Conservation (phyloP, 2,329 filamentous ascomycete species). For the Monosporascus cannonballus region DNA sequence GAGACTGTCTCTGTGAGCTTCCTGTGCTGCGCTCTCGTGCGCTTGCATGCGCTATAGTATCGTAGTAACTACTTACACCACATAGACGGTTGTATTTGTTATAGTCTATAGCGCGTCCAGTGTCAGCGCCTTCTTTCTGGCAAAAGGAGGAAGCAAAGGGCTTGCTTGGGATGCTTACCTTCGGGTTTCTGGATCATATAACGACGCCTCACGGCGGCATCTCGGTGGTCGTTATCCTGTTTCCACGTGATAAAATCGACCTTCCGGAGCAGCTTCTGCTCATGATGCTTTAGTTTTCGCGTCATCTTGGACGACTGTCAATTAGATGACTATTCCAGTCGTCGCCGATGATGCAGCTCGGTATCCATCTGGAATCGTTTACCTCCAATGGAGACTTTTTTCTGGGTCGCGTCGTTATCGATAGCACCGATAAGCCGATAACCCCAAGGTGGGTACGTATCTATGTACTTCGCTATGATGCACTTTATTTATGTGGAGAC, state of each 20-base stretch:
- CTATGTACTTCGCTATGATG: too few relatives aligned
- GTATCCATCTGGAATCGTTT: neutral
- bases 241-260: conserved; percentile 96
- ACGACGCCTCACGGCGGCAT: conserved; percentile 66
- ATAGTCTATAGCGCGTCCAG: neutral
- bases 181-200: conserved; percentile 89
- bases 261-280: conserved; percentile 88
- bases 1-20: conserved; percentile 44
- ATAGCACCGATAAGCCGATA: conserved; percentile 2
- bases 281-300: conserved; percentile 92
- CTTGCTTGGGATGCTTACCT: conserved; percentile 56
- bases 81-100: conserved; percentile 58
- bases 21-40: neutral
- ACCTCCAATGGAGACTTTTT: neutral
- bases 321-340: neutral
- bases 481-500: too few relatives aligned
- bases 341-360: too few relatives aligned
- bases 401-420: neutral
- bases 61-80: conserved; percentile 47
- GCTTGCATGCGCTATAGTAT: neutral
- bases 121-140: conserved; percentile 8
- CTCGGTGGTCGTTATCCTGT: conserved; percentile 79
- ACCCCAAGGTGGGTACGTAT: neutral
- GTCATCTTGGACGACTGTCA: conserved; percentile 58
- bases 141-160: too few relatives aligned